phyloP scores from a whole-genome alignment of 352 stramenopile species.

The Phytophthora cactorum region DNA sequence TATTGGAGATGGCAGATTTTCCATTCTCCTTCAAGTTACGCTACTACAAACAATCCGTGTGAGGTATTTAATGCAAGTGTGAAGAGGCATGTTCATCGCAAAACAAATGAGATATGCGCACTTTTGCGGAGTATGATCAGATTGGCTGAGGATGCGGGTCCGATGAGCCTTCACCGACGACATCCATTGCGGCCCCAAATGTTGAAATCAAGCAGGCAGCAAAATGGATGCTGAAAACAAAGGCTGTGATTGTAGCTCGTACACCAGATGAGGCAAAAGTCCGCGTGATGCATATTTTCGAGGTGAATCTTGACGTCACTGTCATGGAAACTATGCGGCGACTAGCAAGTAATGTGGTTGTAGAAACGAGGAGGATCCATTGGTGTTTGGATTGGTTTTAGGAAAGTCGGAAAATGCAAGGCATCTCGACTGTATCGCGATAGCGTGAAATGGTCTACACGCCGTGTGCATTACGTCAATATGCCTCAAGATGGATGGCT shows the following conservation, averaged over 20 bases:
- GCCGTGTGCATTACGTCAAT: too few species aligned
- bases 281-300: conserved; percentile 17
- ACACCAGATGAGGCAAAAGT: neutral
- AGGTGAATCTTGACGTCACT: neutral
- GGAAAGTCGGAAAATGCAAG: too few species aligned
- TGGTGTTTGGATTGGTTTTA: too few species aligned
- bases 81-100: conserved; percentile 6
- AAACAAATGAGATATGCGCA: conserved; percentile 6
- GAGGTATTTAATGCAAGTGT: conserved; percentile 14
- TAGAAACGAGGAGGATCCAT: neutral
- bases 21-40: conserved; percentile 9
- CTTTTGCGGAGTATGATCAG: conserved; percentile 14
- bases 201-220: conserved; percentile 14
- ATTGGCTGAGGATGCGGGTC: neutral
- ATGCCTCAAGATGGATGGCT: too few species aligned
- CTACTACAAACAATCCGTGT: conserved; percentile 11
- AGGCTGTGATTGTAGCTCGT: conserved; percentile 2
- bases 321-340: neutral
- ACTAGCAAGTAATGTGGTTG: neutral
- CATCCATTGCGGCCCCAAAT: conserved; percentile 7
- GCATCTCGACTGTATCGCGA: too few species aligned
- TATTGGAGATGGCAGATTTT: conserved; percentile 18
- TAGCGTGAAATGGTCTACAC: too few species aligned
- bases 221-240: conserved; percentile 19
- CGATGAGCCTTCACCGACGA: neutral